Evolutionary conservation across 805 yeast genomes (phyloP), one percentile per base, ranked within the genome.

Genomic region (Lachancea dasiensis): DNA sequence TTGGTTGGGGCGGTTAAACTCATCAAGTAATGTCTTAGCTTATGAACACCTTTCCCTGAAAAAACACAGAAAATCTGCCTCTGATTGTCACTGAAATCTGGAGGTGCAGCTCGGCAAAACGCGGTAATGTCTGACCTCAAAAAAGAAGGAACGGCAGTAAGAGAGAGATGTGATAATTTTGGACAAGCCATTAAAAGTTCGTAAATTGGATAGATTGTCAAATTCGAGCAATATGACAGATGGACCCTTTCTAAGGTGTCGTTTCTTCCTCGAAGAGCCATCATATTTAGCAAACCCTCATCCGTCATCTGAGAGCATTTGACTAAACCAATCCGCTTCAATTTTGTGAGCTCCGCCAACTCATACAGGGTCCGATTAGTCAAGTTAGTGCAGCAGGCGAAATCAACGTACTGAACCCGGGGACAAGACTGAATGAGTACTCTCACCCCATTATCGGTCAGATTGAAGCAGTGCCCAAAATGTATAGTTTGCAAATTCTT

Each of bases 71-170:
- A 90, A 34, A 84, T 71, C 16, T 79, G 73, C 47, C 80, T 80
- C 60, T 92, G 98, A 51, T 81, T 81, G 39, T 80, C 85, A 37
- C 81, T 87, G 58, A 92, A 89, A 51, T 87, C 97, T 9, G 83
- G 77, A 3, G 98, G 97, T 2, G 97, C 92, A 6, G 81, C 84
- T 20, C 97, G 79, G 59, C 97, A 89, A 61, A 77, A 89, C 47
- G 75, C 78, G 0, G 90, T 82, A 34, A 90, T 77, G 52, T 90
- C 97, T 7, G 81, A 72, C 43, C 95, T 72, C 56, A 90, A 70
- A 63, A 92, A 90, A n/a, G 95, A 83, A 1, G 81, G 69, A 18
- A 90, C 87, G 0, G 97, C 98, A 0, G 97, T 92, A 43, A 90
- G 69, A 8, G 95, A 85, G 43, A 90, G 69, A 61, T 90, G 98